Conservation (phyloP, 768 basidiomycete species). For the Termitomyces sp. region DNA sequence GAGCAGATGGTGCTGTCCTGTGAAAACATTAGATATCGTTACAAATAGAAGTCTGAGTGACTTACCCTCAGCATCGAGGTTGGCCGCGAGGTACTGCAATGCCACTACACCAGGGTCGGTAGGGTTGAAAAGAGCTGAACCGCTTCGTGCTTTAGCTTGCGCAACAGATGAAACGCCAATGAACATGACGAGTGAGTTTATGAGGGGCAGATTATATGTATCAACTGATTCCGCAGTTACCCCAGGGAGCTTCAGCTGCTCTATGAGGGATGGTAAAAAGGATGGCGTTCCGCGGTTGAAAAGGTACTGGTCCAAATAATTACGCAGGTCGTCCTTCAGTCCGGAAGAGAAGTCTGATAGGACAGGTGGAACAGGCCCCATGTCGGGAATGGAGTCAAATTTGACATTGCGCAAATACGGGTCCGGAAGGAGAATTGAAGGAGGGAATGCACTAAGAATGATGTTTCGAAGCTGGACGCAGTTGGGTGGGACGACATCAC, state of each 20-base stretch:
- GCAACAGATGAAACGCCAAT: conserved; percentile 91
- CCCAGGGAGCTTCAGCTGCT: conserved; percentile 55
- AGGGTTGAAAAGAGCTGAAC: conserved; percentile 73
- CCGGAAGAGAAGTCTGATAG: conserved; percentile 86
- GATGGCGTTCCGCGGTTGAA: conserved; percentile 67
- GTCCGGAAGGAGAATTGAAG: conserved; percentile 75
- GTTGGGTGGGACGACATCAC: conserved; percentile 86
- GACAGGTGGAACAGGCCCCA: conserved; percentile 89
- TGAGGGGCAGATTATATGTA: conserved; percentile 80
- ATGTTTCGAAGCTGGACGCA: conserved; percentile 97
- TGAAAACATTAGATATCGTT: not conserved
- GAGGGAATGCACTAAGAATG: conserved; percentile 92
- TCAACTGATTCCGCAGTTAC: conserved; percentile 44
- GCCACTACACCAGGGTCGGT: conserved; percentile 82
- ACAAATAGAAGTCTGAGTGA: not conserved
- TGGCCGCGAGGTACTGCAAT: conserved; percentile 75
- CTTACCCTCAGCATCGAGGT: conserved; percentile 89
- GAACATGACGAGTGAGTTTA: conserved; percentile 95
- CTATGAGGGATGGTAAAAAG: conserved; percentile 74
- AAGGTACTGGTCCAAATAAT: conserved; percentile 80
- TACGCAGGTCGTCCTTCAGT: conserved; percentile 74
- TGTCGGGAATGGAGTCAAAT: conserved; percentile 77
- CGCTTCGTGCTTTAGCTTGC: conserved; percentile 81
- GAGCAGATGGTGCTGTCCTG: conserved; percentile 93
- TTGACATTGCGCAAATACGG: conserved; percentile 73